These are phyloP conservation scores for Tuctoria greenei DNA, from an alignment of 176 grass and related monocot species.

Conservation along the genomic window DNA sequence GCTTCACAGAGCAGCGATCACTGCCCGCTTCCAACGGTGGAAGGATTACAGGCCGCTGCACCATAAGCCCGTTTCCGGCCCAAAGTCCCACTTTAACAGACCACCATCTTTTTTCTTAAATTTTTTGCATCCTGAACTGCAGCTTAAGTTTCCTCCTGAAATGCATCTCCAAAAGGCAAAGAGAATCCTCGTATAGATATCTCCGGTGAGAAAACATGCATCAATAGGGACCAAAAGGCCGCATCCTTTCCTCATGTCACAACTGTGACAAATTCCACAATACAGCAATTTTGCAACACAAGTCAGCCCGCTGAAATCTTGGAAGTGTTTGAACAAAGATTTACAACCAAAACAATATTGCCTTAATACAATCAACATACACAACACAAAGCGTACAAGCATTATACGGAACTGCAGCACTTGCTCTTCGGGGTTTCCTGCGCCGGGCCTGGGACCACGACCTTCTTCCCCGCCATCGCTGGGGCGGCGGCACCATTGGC, in stretches of 20 bases:
- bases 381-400: background rate
- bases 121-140: too few relatives aligned
- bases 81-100: background rate
- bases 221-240: slow-evolving; percentile 10
- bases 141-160: too few relatives aligned
- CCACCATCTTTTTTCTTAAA: slow-evolving; percentile 31
- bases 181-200: background rate
- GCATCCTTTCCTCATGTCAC: slow-evolving; percentile 36
- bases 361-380: background rate
- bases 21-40: slow-evolving; percentile 44
- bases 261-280: slow-evolving; percentile 23
- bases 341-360: slow-evolving; percentile 39
- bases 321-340: slow-evolving; percentile 11
- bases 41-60: slow-evolving; percentile 30
- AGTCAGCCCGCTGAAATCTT: slow-evolving; percentile 21
- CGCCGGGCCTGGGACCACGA: slow-evolving; percentile 54
- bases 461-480: slow-evolving; percentile 54
- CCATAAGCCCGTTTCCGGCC: background rate
- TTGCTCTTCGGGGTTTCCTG: slow-evolving; percentile 70
- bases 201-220: background rate
- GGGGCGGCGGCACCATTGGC: slow-evolving; percentile 30
- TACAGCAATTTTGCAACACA: background rate
- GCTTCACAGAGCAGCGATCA: slow-evolving; percentile 49
- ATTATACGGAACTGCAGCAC: slow-evolving; percentile 28
- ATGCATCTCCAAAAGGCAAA: too few relatives aligned